Evolutionary conservation across 768 basidiomycete genomes (phyloP), one percentile per base, ranked within the genome.

Genomic region (Leccinellum albellum): DNA sequence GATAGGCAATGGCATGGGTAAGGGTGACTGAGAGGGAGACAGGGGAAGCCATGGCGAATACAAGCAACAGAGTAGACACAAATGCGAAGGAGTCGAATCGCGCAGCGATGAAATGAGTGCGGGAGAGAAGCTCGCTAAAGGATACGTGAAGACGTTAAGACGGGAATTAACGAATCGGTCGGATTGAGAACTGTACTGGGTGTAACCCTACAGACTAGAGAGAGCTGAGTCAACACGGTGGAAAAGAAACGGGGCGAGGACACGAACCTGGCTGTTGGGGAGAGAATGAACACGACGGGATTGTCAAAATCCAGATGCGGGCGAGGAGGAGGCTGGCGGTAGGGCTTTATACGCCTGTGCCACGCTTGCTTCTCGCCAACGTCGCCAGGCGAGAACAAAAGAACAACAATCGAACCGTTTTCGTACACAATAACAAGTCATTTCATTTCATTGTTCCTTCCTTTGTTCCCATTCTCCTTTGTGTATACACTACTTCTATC

Each of bases 1-100:
- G 78, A 77, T 84, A 89, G 55, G 84, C 75, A 70, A 90, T 80
- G 70, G 85, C 85, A 65, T 91, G 86, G 58, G 86, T 79, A 70
- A 92, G 82, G 61, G 88, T 80, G 73, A 82, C 70, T 60, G 85
- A 77, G 71, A 92, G 83, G 64, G 79, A 73, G 63, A 82, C 65
- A 63, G 71, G 63, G 60, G 73, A 69, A 62, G 72, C 48, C 71
- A 71, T 69, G 42, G 23, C 57, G 49, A 46, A 24, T 24, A 37
- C 44, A 49, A 65, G 53, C 7, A 54, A 63, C 26, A 57, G 54
- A 33, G 42, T 49, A 33, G 46, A 46, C 47, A 51, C 37, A 62
- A 68, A 63, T 59, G 56, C 67, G 61, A 70, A 68, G 53, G 51
- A 23, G 50, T 33, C 35, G 53, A 37, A 73, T 72, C 71, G 71